A percentile compares a stretch with the other conserved stretches of the same genome.
These are phyloP conservation scores for Fusarium sp. DNA, from an alignment of 2,329 filamentous ascomycete species.

Conservation along the genomic window DNA sequence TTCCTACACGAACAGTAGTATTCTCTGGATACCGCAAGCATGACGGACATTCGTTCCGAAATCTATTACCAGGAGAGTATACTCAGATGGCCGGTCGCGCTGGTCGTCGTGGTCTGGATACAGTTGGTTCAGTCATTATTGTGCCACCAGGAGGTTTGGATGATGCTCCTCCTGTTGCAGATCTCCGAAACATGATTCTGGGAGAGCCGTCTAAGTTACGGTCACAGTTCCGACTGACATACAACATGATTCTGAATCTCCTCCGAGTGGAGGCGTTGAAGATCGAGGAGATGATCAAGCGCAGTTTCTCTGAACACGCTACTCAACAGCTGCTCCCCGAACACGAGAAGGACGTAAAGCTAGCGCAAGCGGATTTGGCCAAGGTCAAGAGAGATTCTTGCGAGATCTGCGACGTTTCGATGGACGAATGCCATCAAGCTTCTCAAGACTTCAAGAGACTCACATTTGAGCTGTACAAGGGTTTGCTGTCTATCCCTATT, in stretches of 20 bases:
- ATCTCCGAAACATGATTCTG: constrained; percentile 92
- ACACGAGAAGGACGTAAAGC: constrained; percentile 92
- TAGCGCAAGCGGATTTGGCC: constrained; percentile 90
- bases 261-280: constrained; percentile 95
- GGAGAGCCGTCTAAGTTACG: constrained; percentile 94
- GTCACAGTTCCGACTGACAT: constrained; percentile 96
- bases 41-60: constrained; percentile 90
- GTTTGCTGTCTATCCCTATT: constrained; percentile 81
- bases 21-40: constrained; percentile 98
- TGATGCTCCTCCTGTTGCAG: constrained; percentile 86
- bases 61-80: constrained; percentile 93
- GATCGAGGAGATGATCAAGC: constrained; percentile 99
- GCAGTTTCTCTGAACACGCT: constrained; percentile 97
- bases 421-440: constrained; percentile 84
- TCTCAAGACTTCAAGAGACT: constrained; percentile 82
- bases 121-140: constrained; percentile 93
- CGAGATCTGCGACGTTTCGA: constrained; percentile 80
- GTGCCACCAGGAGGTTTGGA: constrained; percentile 82
- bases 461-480: constrained; percentile 83
- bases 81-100: constrained; percentile 98
- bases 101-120: constrained; percentile 90
- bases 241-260: constrained; percentile 99
- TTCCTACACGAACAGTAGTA: constrained; percentile 95
- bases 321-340: constrained; percentile 94
- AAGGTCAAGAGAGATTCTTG: constrained; percentile 91